phyloP scores from a whole-genome alignment of 1,284 basidiomycete genomes.

The Naganishia cerealis region DNA sequence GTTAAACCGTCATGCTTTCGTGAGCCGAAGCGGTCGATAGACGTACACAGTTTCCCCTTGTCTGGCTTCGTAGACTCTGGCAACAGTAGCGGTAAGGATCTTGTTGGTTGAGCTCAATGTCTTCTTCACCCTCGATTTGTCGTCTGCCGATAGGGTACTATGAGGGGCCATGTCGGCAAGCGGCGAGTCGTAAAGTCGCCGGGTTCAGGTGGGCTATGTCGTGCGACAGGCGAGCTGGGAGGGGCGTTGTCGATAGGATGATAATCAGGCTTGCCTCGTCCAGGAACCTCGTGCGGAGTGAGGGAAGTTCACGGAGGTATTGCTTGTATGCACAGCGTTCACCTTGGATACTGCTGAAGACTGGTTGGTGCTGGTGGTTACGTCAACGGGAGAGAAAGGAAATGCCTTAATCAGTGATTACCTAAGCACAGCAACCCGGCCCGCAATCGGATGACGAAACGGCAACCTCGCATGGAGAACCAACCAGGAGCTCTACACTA shows the following conservation, averaged over 20 bases:
- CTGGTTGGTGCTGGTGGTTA: not conserved
- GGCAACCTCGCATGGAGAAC: too few species aligned
- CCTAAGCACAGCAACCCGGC: not conserved
- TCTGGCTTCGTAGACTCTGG: conserved; percentile 72
- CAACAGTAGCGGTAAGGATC: conserved; percentile 74
- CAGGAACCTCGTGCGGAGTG: too few species aligned
- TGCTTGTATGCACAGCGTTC: not conserved
- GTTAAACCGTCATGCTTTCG: conserved; percentile 52
- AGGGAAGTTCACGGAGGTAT: too few species aligned
- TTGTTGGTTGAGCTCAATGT: conserved; percentile 59
- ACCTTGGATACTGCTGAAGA: not conserved
- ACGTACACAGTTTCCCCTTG: conserved; percentile 44
- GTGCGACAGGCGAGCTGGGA: not conserved
- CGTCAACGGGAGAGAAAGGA: not conserved
- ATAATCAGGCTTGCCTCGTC: not conserved
- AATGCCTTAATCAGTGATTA: not conserved
- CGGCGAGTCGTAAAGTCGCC: not conserved
- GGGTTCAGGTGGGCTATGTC: not conserved
- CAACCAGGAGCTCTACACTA: too few species aligned
- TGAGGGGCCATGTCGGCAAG: conserved; percentile 29
- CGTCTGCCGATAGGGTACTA: conserved; percentile 63
- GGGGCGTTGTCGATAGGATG: not conserved
- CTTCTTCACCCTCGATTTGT: conserved; percentile 73
- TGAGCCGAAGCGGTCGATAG: too few species aligned
- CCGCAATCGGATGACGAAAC: conserved; percentile 6